phyloP scores from a whole-genome alignment of 2,329 filamentous ascomycete genomes.

The Hypoxylon sp. region DNA sequence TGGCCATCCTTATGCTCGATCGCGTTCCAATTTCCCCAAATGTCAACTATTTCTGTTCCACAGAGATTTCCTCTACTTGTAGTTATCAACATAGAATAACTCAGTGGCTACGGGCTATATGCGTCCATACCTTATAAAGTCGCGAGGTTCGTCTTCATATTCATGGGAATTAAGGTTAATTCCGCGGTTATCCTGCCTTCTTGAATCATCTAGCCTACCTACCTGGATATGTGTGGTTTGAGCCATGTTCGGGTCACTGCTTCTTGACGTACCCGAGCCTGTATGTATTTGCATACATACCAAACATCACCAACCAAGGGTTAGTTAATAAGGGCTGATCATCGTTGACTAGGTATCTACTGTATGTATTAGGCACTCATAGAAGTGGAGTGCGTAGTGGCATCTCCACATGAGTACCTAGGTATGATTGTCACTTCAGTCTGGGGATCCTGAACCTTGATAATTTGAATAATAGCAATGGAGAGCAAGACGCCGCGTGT shows the following conservation, averaged over 20 bases:
- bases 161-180: not conserved
- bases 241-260: not conserved
- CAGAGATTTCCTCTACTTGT: conserved; percentile 3
- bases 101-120: not conserved
- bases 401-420: conserved; percentile 10
- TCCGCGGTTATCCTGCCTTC: not conserved
- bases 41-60: not conserved
- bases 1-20: not conserved
- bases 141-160: not conserved
- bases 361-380: not conserved
- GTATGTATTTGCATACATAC: not conserved
- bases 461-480: not conserved
- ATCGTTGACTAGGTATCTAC: not conserved
- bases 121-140: no score
- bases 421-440: conserved; percentile 1
- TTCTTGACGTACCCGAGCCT: conserved; percentile 4
- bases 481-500: not conserved
- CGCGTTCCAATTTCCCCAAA: not conserved
- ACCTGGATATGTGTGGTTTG: conserved; percentile 1
- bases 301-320: not conserved
- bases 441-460: conserved; percentile 3
- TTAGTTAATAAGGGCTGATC: conserved; percentile 1
- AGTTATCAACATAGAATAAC: not conserved
- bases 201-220: not conserved
- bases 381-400: conserved; percentile 1